phyloP scores from a whole-genome alignment of 2,329 filamentous ascomycete species.

The Aureobasidium subglaciale region DNA sequence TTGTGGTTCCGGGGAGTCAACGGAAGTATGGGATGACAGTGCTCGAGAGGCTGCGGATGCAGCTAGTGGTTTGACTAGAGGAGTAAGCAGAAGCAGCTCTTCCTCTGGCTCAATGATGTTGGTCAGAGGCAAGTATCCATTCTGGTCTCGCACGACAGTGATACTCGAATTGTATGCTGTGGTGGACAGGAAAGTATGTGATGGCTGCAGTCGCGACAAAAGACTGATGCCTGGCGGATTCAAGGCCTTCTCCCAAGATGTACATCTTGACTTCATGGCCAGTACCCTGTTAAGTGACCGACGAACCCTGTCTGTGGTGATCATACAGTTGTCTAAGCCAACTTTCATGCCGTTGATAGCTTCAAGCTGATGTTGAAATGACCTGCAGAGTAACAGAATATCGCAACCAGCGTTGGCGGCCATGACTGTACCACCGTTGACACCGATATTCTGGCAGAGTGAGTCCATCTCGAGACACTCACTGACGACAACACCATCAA shows the following conservation, averaged over 20 bases:
- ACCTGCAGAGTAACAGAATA: constrained; percentile 78
- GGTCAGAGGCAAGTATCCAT: constrained; percentile 73
- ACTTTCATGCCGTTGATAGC: constrained; percentile 84
- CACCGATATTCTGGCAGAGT: constrained; percentile 90
- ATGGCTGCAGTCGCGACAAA: constrained; percentile 72
- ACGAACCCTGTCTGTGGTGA: constrained; percentile 70
- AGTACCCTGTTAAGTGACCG: constrained; percentile 74
- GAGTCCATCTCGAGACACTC: constrained; percentile 97
- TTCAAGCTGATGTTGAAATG: constrained; percentile 82
- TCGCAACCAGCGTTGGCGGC: constrained; percentile 95
- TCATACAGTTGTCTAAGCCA: constrained; percentile 83
- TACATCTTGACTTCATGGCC: constrained; percentile 74
- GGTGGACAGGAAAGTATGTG: constrained; percentile 72
- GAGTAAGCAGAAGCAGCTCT: constrained; percentile 82
- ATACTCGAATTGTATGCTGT: constrained; percentile 89
- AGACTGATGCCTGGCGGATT: constrained; percentile 73
- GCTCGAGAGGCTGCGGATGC: constrained; percentile 76
- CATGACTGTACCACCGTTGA: constrained; percentile 94
- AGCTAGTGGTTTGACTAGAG: constrained; percentile 83
- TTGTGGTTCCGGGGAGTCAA: constrained; percentile 48
- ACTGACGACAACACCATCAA: constrained; percentile 86
- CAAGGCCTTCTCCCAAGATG: constrained; percentile 85
- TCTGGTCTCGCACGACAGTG: constrained; percentile 84
- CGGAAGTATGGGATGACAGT: constrained; percentile 55
- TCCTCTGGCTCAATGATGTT: constrained; percentile 76